Evolutionary conservation across 495 filamentous ascomycete genomes (phyloP), one percentile per base, ranked within the genome.

Genomic region (Penicillium arizonense): DNA sequence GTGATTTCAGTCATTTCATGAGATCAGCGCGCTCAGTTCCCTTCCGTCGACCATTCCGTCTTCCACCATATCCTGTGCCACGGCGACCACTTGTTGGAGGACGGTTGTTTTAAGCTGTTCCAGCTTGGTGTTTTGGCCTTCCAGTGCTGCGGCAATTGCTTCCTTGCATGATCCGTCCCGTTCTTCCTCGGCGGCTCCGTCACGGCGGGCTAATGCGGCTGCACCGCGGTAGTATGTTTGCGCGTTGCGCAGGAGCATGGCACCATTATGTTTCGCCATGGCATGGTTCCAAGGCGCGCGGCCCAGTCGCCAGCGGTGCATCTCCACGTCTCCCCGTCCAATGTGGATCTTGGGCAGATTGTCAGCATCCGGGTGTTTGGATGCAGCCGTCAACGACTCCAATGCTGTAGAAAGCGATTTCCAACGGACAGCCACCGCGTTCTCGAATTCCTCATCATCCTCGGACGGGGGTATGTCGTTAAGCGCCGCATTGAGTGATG

Each of bases 171-270:
- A 55, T 12, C 62, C 80, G 28, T 83, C 77, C n/a, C 59, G 65
- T 52, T 75, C 70, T 56, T 80, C 73, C 10, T 79, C 74, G 4
- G 49, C 46, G 3, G 55, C 67, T 40, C 75, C 67, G 47, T 76
- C 70, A 57, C 68, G 63, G 33, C 70, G 62, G 41, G 74, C 71
- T 23, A 83, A 55, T 32, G 69, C 76, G 39, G 73, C 74, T 1
- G 83, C 84, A 24, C 84, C 84, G 36, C 82, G 73, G 58, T 86
- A 89, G 55, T 82, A 88, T 9, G 82, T 80, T 30, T 79, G 79
- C 3, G 86, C 83, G 57, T 89, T 89, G 34, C 75, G 76, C 18
- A 86, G 52, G 38, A 88, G 72, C 13, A 72, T 76, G 2, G 59
- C 58, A 24, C 65, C 70, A 50, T 79, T 77, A 47, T 79, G 77